Percentiles rank a stretch among this genome's conserved stretches.
These are phyloP conservation scores for Pleurotus salmoneostramineus DNA, from an alignment of 768 basidiomycete species.

Conservation along the genomic window DNA sequence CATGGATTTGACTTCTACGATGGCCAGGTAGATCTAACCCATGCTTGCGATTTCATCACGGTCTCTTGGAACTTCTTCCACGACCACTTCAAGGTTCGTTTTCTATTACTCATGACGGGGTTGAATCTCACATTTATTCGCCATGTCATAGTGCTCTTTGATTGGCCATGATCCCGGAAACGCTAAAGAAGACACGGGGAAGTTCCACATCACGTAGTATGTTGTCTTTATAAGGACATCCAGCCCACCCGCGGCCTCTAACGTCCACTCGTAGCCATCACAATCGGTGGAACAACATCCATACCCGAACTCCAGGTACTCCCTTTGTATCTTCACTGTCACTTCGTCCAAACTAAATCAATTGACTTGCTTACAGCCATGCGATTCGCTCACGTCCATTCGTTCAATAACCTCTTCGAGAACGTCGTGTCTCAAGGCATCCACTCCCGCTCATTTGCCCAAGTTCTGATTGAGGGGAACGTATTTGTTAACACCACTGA, in stretches of 20 bases:
- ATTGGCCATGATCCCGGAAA: slow-evolving; percentile 16
- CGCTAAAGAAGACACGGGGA: slow-evolving; percentile 15
- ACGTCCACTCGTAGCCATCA: slow-evolving; percentile 12
- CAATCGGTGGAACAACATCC: slow-evolving; percentile 19
- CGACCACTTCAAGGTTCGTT: slow-evolving; percentile 16
- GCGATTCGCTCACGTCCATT: slow-evolving; percentile 17
- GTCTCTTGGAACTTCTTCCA: slow-evolving; percentile 18
- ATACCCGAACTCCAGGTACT: slow-evolving; percentile 18
- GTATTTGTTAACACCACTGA: slow-evolving; percentile 16
- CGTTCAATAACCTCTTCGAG: slow-evolving; percentile 18
- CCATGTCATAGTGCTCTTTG: slow-evolving; percentile 12
- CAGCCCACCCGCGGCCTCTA: not conserved
- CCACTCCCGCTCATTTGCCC: slow-evolving; percentile 16
- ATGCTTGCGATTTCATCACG: slow-evolving; percentile 19
- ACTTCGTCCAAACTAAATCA: no score
- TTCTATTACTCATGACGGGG: not conserved
- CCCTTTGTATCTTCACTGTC: not conserved
- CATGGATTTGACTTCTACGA: slow-evolving; percentile 20
- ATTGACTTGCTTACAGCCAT: slow-evolving; percentile 9
- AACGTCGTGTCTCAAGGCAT: slow-evolving; percentile 19
- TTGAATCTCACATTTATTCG: not conserved
- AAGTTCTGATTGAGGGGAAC: slow-evolving; percentile 19
- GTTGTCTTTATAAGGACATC: not conserved
- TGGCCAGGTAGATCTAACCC: slow-evolving; percentile 17
- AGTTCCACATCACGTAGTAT: slow-evolving; percentile 19